phyloP scores from a whole-genome alignment of 768 basidiomycete species.

The Lactarius pseudohatsudake region DNA sequence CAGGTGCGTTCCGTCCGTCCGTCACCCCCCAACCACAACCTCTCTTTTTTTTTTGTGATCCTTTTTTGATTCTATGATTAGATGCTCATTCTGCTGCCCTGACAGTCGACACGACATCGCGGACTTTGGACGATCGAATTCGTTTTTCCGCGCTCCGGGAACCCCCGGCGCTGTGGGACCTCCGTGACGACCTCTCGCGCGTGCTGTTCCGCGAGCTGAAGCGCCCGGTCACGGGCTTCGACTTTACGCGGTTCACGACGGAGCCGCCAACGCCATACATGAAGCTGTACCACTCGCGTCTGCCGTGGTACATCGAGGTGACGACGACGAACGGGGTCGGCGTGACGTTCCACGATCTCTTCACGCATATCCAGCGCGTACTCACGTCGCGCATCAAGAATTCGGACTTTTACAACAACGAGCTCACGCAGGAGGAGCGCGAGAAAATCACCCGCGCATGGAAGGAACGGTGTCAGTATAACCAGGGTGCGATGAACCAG shows the following conservation, averaged over 20 bases:
- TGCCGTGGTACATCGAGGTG: slow-evolving; percentile 72
- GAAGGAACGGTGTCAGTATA: slow-evolving; percentile 42
- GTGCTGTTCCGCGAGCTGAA: slow-evolving; percentile 48
- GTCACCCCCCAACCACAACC: neutral
- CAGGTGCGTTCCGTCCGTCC: slow-evolving; percentile 15
- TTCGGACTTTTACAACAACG: slow-evolving; percentile 60
- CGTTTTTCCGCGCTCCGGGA: slow-evolving; percentile 33
- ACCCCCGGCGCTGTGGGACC: slow-evolving; percentile 49
- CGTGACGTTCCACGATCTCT: slow-evolving; percentile 58
- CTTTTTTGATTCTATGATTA: neutral
- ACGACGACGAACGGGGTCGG: slow-evolving; percentile 46
- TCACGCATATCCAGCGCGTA: slow-evolving; percentile 45
- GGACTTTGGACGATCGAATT: slow-evolving; percentile 33
- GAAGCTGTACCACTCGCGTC: slow-evolving; percentile 54
- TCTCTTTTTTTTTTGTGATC: neutral
- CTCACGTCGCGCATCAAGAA: slow-evolving; percentile 47
- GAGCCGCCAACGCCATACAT: slow-evolving; percentile 50
- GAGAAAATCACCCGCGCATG: slow-evolving; percentile 47
- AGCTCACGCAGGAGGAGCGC: slow-evolving; percentile 48
- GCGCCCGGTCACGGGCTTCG: slow-evolving; percentile 45
- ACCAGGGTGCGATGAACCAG: slow-evolving; percentile 35
- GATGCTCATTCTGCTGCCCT: neutral
- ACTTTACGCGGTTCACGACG: slow-evolving; percentile 56
- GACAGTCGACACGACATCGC: slow-evolving; percentile 21
- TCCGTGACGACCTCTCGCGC: slow-evolving; percentile 44